Percentiles rank a stretch among this genome's conserved stretches.
These are phyloP conservation scores for Kuraishia piskuri DNA, from an alignment of 805 yeast species.

Conservation along the genomic window DNA sequence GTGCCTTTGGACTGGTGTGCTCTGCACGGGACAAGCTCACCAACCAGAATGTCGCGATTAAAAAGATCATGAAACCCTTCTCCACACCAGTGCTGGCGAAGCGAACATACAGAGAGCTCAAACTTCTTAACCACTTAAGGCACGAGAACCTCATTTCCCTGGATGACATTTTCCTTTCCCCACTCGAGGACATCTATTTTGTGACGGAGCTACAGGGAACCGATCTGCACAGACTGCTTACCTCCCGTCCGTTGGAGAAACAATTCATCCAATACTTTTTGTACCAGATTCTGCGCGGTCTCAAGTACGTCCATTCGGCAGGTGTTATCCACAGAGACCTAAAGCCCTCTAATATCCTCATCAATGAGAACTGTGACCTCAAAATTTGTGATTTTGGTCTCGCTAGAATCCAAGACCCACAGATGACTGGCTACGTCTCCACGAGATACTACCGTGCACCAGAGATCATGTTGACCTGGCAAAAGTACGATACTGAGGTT, in stretches of 20 bases:
- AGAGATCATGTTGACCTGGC: conserved; percentile 98
- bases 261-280: conserved; percentile 96
- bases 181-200: conserved; percentile 90
- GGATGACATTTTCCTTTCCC: conserved; percentile 90
- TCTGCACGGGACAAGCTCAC: conserved; percentile 91
- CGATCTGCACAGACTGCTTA: conserved; percentile 83
- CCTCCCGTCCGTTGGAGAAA: conserved; percentile 89
- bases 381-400: conserved; percentile 96
- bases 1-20: conserved; percentile 97
- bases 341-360: conserved; percentile 87
- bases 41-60: conserved; percentile 90
- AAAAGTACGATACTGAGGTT: conserved; percentile 91
- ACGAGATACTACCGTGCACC: conserved; percentile 97
- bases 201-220: conserved; percentile 97
- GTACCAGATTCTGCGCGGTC: conserved; percentile 83
- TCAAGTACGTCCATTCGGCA: conserved; percentile 85
- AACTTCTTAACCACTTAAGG: conserved; percentile 82
- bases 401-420: conserved; percentile 96
- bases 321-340: conserved; percentile 89
- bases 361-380: conserved; percentile 93
- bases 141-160: conserved; percentile 92
- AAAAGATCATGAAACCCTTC: conserved; percentile 96
- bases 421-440: conserved; percentile 97
- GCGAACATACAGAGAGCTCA: conserved; percentile 92
- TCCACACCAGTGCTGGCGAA: conserved; percentile 91